Evolutionary conservation across 768 basidiomycete genomes (phyloP).

Genomic region (Hebeloma cylindrosporum): DNA sequence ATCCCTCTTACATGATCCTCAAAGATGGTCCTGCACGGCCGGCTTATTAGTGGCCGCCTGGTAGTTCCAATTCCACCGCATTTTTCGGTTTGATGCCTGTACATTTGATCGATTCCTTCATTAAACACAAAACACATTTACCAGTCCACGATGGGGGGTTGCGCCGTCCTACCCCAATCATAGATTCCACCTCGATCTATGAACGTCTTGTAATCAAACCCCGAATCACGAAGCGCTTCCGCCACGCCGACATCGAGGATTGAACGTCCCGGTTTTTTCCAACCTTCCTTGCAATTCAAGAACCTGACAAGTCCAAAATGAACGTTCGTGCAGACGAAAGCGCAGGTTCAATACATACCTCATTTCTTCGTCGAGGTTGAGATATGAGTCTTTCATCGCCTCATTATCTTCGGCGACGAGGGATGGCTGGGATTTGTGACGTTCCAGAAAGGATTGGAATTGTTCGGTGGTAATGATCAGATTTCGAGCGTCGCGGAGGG

Average conservation of each 20-base stretch:
- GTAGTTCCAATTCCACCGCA: no score
- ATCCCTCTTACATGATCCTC: no score
- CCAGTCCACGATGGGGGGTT: no score
- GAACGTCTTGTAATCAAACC: conserved; percentile 35
- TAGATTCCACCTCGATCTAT: conserved; percentile 35
- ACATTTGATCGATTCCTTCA: no score
- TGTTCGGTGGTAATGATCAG: conserved; percentile 34
- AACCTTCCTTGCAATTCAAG: conserved; percentile 32
- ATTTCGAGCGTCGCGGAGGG: conserved; percentile 20
- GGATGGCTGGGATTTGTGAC: conserved; percentile 25
- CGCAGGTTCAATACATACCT: conserved; percentile 18
- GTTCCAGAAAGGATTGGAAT: conserved; percentile 32
- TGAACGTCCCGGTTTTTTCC: conserved; percentile 31
- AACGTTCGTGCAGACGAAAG: background rate
- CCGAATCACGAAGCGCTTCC: conserved; percentile 32
- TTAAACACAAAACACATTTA: no score
- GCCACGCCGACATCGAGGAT: conserved; percentile 36
- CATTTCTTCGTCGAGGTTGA: conserved; percentile 38
- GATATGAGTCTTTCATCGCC: conserved; percentile 38
- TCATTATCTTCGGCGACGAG: conserved; percentile 39
- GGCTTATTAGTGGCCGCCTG: no score
- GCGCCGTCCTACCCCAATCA: conserved; percentile 41
- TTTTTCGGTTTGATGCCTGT: no score
- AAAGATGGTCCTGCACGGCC: no score
- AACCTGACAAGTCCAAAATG: conserved; percentile 20